Evolutionary conservation across 75 land plant species (phyloP).

Genomic region (Azolla pinnata): DNA sequence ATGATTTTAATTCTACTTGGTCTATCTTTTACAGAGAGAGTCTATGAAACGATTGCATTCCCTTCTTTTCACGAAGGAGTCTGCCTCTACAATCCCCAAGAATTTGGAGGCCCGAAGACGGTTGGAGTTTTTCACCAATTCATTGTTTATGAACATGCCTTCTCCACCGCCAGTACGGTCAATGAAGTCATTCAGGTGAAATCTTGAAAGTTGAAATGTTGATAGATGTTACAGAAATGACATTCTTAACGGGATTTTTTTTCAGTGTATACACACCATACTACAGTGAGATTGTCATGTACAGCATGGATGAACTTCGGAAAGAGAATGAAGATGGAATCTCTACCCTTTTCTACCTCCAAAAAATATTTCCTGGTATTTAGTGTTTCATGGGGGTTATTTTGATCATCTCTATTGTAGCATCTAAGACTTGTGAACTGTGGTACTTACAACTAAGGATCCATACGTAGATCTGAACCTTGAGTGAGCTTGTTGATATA

Average conservation of each 20-base stretch:
- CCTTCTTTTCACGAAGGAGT: conserved; percentile 75
- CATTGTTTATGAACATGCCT: conserved; percentile 92
- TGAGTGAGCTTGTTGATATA: too few species aligned
- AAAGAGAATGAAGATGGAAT: conserved; percentile 28
- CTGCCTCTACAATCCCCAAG: conserved; percentile 69
- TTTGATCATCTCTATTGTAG: too few species aligned
- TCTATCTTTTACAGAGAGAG: too few species aligned
- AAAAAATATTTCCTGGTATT: conserved; percentile 27
- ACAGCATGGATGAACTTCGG: conserved; percentile 16
- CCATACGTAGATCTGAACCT: too few species aligned
- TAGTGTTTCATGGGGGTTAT: too few species aligned
- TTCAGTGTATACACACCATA: conserved; percentile 31
- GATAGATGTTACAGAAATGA: not conserved
- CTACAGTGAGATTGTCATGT: conserved; percentile 22
- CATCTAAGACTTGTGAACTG: too few species aligned
- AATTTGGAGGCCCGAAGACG: conserved; percentile 92
- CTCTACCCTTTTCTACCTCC: conserved; percentile 25
- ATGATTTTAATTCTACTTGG: too few species aligned
- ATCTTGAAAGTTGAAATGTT: not conserved
- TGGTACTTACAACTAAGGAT: too few species aligned
- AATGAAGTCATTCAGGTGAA: conserved; percentile 80
- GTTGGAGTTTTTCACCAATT: conserved; percentile 81
- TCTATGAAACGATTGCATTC: conserved; percentile 68
- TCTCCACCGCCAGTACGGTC: conserved; percentile 56
- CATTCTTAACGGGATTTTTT: conserved; percentile 5